Base-by-base conservation (phyloP, 352 stramenopile species). In the Phytophthora aleatoria region DNA sequence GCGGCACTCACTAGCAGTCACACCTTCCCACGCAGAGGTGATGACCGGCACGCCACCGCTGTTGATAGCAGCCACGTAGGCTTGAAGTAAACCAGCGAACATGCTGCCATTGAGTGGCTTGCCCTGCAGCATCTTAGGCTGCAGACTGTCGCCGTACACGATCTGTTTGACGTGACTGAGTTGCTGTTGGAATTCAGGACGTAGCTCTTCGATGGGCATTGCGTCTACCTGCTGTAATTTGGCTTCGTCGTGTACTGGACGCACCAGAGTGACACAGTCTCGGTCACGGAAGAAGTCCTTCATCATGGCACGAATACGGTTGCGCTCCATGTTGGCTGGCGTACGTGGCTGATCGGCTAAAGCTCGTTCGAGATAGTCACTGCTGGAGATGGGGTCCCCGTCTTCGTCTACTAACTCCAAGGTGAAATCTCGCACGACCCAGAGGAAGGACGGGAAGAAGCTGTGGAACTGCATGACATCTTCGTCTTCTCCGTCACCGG, bases 401-500 rank as follows among this genome's bases (percentile, higher is more conserved):
- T 96, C 85, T 74, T 94, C 86, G 53, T 95, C 85, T 35, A 94
- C 81, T 9, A 97, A 73, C 50, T 95, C 81, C 11, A 97, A 72
- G 27, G 89, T 90, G 54, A 97, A 97, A 54, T 97, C 89, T 51
- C 89, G 82, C 27, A 97, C 84, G 44, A 97, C 76, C 89, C 89
- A 97, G 27, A 94, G 65, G 62, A 97, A 97, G 9, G 81, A 92
- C 50, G 89, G 89, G 64, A 97, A 95, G 62, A 96, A 95, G 39
- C 77, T 82, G 69, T 91, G 82, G 47, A 94, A 87, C 66, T 93
- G 79, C 73, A 79, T 81, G 20, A 84, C 73, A 38, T 92, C 81
- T 36, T 88, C 79, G 44, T 89, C 74, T 26, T 69, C 61, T 5
- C 57, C 48, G 13, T 73, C 55, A 2, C 60, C 51, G 11, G 61